Conservation (phyloP, 495 filamentous ascomycete genomes). For the Cryomyces minteri region DNA sequence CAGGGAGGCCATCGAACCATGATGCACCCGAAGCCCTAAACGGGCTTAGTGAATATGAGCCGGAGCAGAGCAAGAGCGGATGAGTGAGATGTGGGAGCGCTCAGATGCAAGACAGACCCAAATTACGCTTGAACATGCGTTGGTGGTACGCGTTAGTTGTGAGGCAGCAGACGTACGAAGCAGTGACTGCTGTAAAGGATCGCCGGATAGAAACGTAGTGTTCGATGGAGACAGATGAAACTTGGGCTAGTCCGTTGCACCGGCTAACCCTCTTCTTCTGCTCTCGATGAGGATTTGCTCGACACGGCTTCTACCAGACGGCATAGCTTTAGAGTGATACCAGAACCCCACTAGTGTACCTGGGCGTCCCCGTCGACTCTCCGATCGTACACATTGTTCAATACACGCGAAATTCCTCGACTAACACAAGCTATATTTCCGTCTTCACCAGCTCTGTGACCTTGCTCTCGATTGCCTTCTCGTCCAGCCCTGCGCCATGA, state of each 20-base stretch:
- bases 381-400: neutral
- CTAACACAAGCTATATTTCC: slow-evolving; percentile 3
- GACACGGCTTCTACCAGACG: neutral
- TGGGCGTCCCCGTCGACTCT: no score
- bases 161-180: neutral
- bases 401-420: neutral
- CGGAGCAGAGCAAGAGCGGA: neutral
- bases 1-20: no score
- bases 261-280: no score
- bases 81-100: neutral
- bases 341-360: neutral
- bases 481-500: slow-evolving; percentile 46
- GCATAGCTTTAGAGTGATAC: neutral
- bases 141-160: neutral
- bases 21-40: no score
- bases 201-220: neutral
- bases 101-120: neutral
- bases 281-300: neutral
- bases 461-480: slow-evolving; percentile 82
- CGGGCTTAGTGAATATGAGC: neutral
- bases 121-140: neutral
- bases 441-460: slow-evolving; percentile 67
- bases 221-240: neutral
- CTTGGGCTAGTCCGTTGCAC: neutral
- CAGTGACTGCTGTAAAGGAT: neutral